Evolutionary conservation across 805 yeast genomes (phyloP).

Genomic region (Ogataea trehalophila): DNA sequence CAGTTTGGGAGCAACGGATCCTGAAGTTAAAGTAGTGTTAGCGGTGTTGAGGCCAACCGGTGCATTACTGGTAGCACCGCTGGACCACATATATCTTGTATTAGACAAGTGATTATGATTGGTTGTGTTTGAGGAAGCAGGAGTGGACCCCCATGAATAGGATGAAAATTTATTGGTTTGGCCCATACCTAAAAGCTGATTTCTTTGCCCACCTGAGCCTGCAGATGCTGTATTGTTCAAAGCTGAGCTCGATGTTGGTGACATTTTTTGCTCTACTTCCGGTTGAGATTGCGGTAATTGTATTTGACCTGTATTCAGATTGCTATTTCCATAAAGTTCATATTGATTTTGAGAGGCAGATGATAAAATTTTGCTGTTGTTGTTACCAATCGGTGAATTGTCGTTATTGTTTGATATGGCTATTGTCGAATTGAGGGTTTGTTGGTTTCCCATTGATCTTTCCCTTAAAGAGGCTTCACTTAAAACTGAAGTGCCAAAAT

Average conservation of each 20-base stretch:
- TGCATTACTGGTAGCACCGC: conserved; percentile 13
- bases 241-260: not conserved
- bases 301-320: not conserved
- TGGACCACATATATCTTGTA: conserved; percentile 17
- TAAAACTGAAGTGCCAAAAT: conserved; percentile 17
- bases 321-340: conserved; percentile 7
- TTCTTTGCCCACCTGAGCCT: not conserved
- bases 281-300: not conserved
- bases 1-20: not conserved
- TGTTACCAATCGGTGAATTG: conserved; percentile 3
- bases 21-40: conserved; percentile 7
- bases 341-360: conserved; percentile 8
- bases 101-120: conserved; percentile 8
- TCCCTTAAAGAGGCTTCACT: conserved; percentile 12
- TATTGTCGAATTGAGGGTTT: not conserved
- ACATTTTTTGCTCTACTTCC: not conserved
- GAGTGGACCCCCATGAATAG: conserved; percentile 14
- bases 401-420: not conserved
- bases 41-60: conserved; percentile 12
- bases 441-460: conserved; percentile 3
- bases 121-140: conserved; percentile 11
- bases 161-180: conserved; percentile 5
- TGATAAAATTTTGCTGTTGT: conserved; percentile 1
- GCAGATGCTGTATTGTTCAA: not conserved
- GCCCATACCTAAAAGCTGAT: not conserved